phyloP scores from a whole-genome alignment of 2,329 filamentous ascomycete genomes.

The Alternaria gaisen region DNA sequence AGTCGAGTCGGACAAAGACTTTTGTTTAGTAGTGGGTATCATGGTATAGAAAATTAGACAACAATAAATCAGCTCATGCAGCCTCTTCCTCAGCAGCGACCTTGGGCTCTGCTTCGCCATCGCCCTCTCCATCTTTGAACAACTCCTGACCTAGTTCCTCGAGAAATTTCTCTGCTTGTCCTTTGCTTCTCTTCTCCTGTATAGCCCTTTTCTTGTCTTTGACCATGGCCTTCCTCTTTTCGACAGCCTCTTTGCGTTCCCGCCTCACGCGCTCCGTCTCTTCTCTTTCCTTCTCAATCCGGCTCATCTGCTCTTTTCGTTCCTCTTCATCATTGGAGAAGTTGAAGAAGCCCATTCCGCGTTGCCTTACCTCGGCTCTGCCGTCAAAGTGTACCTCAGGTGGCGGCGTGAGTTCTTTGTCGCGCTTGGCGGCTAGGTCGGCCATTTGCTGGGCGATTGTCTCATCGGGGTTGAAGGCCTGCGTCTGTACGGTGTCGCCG shows the following conservation, averaged over 20 bases:
- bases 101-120: background rate
- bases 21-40: slow-evolving; percentile 16
- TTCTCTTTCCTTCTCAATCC: slow-evolving; percentile 70
- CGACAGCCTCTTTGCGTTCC: slow-evolving; percentile 59
- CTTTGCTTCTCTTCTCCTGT: slow-evolving; percentile 67
- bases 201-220: slow-evolving; percentile 69
- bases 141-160: slow-evolving; percentile 57
- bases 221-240: slow-evolving; percentile 70
- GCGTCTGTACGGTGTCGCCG: slow-evolving; percentile 83
- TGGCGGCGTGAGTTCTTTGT: slow-evolving; percentile 82
- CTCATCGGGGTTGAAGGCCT: slow-evolving; percentile 82
- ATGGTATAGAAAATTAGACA: background rate
- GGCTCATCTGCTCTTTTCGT: slow-evolving; percentile 77
- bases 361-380: slow-evolving; percentile 80
- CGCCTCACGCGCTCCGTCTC: slow-evolving; percentile 71
- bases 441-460: slow-evolving; percentile 74
- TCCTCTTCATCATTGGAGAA: slow-evolving; percentile 80
- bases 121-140: slow-evolving; percentile 13
- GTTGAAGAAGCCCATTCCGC: slow-evolving; percentile 90
- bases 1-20: background rate
- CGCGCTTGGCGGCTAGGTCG: slow-evolving; percentile 77
- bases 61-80: background rate
- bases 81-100: slow-evolving; percentile 2
- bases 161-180: slow-evolving; percentile 77
- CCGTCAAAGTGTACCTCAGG: slow-evolving; percentile 86